A percentile compares a stretch with the other conserved stretches of the same genome.
Conservation (phyloP, 1,284 basidiomycete species). For the Ustilago curta region DNA sequence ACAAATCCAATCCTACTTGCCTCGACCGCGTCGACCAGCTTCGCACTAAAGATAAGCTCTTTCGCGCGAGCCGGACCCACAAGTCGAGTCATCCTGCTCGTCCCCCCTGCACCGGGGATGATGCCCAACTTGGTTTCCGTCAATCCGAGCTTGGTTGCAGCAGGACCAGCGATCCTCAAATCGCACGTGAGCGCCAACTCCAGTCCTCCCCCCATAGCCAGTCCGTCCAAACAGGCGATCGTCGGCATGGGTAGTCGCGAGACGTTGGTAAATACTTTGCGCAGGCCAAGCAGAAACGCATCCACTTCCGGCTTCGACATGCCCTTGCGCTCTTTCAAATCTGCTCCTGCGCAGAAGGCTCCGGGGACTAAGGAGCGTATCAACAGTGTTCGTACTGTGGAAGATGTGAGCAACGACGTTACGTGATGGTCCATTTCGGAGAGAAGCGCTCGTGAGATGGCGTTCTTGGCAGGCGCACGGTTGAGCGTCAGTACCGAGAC, state of each 20-base stretch:
- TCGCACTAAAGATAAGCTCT: constrained; percentile 85
- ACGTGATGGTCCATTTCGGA: constrained; percentile 77
- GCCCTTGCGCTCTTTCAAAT: constrained; percentile 83
- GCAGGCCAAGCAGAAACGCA: constrained; percentile 82
- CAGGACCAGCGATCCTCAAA: constrained; percentile 79
- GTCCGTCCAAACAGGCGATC: constrained; percentile 91
- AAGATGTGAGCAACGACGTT: constrained; percentile 71
- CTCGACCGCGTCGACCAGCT: constrained; percentile 76
- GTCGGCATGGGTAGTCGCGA: constrained; percentile 86
- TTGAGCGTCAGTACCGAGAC: constrained; percentile 75
- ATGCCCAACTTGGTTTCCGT: constrained; percentile 89
- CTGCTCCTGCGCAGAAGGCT: constrained; percentile 83
- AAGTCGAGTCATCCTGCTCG: constrained; percentile 84
- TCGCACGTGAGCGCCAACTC: constrained; percentile 89
- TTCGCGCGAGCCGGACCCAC: constrained; percentile 86
- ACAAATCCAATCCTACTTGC: constrained; percentile 82
- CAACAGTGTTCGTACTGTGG: constrained; percentile 45
- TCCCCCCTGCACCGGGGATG: constrained; percentile 80
- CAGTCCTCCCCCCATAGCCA: constrained; percentile 89
- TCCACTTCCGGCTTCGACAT: constrained; percentile 77
- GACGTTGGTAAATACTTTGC: constrained; percentile 79
- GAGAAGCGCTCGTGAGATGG: constrained; percentile 82
- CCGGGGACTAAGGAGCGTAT: constrained; percentile 46
- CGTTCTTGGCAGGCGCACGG: constrained; percentile 86
- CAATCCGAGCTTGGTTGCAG: constrained; percentile 81